Base-by-base conservation (phyloP, 768 basidiomycete species). In the Harrya chromipes region DNA sequence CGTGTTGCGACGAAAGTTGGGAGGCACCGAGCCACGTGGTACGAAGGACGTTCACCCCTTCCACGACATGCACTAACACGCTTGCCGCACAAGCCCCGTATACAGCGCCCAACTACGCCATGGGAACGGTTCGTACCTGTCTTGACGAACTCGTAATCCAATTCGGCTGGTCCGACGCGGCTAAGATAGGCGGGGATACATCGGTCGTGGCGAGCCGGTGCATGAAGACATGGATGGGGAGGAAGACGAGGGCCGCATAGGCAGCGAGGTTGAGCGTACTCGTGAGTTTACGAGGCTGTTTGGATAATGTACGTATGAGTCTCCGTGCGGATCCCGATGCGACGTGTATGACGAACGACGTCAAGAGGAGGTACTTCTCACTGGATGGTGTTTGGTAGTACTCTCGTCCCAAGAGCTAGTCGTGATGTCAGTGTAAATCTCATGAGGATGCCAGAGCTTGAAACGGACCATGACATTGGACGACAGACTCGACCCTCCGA, bases 141-240 rank as follows among this genome's bases (percentile, higher is more conserved):
- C 62, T 92, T 91, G 49, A 93, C 87, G 63, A 84, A 92, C 54
- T 91, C 86, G 62, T 79, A 93, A 66, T 90, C 84, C 33, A 94
- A 76, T 59, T 93, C 89, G 0, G 84, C 74, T 0, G 90, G 90
- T 14, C 84, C 80, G 20, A 92, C n/a, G n/a, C 72, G 2, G 74
- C 47, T 2, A 46, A 36, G 38, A 65, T 54, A 4, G 61, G 19
- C 82, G 83, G 2, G 72, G 60, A 8, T 47, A 47, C 2, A 74
- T 68, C 45, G 64, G 64, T 21, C 73, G 72, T 14, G 84, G 90
- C 48, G 24, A 79, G 45, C 8, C 90, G 82, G 62, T 93, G 88
- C 0, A 78, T 80, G 44, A 82, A 58, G 67, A 82, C 77, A 65
- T 94, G 91, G 21, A 86, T 68, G 1, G 87, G 82, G 2, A 92